Conservation (phyloP, 2,329 filamentous ascomycete species). For the Fonsecaea erecta region DNA sequence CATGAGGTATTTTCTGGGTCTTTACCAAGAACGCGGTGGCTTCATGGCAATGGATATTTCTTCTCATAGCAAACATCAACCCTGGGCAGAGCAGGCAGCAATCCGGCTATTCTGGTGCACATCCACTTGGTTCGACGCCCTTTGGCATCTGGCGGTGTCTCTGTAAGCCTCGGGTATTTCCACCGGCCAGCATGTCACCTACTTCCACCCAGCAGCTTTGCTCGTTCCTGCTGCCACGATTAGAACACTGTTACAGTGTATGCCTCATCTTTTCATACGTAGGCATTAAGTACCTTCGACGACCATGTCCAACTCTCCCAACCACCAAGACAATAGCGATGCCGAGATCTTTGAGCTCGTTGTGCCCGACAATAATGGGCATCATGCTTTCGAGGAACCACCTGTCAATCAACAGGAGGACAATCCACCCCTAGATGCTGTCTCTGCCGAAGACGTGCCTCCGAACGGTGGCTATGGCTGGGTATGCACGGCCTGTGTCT, state of each 20-base stretch:
- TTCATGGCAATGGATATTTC: background rate
- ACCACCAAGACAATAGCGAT: background rate
- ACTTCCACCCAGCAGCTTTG: background rate
- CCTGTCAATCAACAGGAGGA: background rate
- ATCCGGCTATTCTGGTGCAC: background rate
- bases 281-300: background rate
- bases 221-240: background rate
- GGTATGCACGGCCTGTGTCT: slow-evolving; percentile 38
- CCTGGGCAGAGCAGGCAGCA: background rate
- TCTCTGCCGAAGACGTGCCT: slow-evolving; percentile 23
- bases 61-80: background rate
- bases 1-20: background rate
- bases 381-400: background rate
- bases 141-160: background rate
- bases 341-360: slow-evolving; percentile 5
- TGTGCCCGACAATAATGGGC: background rate
- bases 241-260: background rate
- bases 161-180: background rate
- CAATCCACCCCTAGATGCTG: slow-evolving; percentile 20
- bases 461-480: slow-evolving; percentile 44
- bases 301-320: background rate
- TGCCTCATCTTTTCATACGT: background rate
- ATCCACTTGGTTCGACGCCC: background rate
- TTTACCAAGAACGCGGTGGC: background rate
- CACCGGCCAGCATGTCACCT: background rate